Base-by-base conservation (phyloP, 2,329 filamentous ascomycete genomes). In the Fusarium scirpi region DNA sequence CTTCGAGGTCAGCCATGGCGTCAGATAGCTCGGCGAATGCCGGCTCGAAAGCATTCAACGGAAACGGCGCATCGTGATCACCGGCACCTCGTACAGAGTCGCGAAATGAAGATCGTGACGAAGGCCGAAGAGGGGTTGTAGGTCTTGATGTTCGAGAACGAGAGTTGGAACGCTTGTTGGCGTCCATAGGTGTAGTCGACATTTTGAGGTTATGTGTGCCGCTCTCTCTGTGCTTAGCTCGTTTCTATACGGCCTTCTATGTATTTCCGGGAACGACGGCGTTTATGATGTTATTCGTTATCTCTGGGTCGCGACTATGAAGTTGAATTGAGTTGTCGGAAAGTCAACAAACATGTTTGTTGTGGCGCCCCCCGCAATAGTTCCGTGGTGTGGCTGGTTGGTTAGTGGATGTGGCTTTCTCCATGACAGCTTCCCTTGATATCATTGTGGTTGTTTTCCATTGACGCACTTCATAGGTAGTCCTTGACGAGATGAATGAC, bases 21-120 rank as follows among this genome's bases (percentile, higher is more conserved):
- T 99, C 96, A 12, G 93, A 92, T 3, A 99, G 86, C 82, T 99
- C 96, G 16, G 94, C 94, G 80, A 99, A 98, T 16, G 92, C 91
- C 0, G 94, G 93, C 78, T 98, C 94, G 62, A 98, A 90, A 4
- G 87, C 83, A 73, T 95, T 93, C 65, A 98, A 89, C 1, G 94
- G 94, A 63, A 91, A 90, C 6, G 87, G 81, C 6, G 85, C 82
- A 47, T 87, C 85, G 38, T 83, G 80, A 16, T 84, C 82, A 47
- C 84, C 80, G 52, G 85, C 83, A 71, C 87, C 77, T 53, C 88
- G 87, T 58, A 90, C 89, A 48, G 91, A 93, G 65, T 94, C 92
- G 77, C 93, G 93, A 69, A 98, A 89, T 15, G 94, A 97, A 20
- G 93, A 94, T 55, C 95, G 91, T 6, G 95, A 98, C 22, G 93